Evolutionary conservation across 1,284 basidiomycete species (phyloP), one percentile per base, ranked within the genome.

Genomic region (Coriolopsis trogii): DNA sequence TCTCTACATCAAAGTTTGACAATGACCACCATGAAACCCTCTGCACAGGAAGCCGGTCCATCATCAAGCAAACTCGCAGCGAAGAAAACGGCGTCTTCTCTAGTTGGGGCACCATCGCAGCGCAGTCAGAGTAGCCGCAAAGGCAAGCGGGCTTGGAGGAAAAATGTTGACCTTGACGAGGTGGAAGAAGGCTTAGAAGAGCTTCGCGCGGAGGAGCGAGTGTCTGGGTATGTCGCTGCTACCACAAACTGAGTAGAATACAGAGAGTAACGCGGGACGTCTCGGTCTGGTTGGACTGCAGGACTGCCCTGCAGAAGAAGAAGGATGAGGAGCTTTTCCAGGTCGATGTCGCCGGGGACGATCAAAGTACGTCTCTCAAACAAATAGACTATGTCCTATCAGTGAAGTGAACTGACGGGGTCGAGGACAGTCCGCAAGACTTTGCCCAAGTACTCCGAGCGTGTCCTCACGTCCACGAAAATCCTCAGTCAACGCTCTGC

Each of bases 111-210:
- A 4, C 90, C 90, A 0, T 76, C 88, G 1, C 85, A 89, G 61
- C 79, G 77, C 41, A 77, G 73, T 10, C 93, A 95, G 67, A 71
- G 83, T 0, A 92, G 87, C 59, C 76, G 94, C 50, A 97, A 94
- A 70, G 91, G 93, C 42, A 97, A 96, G 72, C 84, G 84, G 53
- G 86, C 93, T 47, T 97, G 95, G 95, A 75, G 95, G 64, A 97
- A 97, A 74, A 91, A 96, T 70, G 85, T 95, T 46, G 85, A 95
- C 67, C 79, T 95, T 38, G 81, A 81, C 23, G 82, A 82, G 31
- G 82, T 93, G 33, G 93, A 95, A 63, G 74, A 78, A 42, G 84
- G 81, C 2, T 65, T 95, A 53, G 93, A 95, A 68, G 80, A 75
- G 42, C 72, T 87, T 51, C 77, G 92, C 49, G 79, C 80, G 5